Evolutionary conservation across 2,329 filamentous ascomycete genomes (phyloP), one percentile per base, ranked within the genome.

Genomic region (Trichophyton verrucosum): DNA sequence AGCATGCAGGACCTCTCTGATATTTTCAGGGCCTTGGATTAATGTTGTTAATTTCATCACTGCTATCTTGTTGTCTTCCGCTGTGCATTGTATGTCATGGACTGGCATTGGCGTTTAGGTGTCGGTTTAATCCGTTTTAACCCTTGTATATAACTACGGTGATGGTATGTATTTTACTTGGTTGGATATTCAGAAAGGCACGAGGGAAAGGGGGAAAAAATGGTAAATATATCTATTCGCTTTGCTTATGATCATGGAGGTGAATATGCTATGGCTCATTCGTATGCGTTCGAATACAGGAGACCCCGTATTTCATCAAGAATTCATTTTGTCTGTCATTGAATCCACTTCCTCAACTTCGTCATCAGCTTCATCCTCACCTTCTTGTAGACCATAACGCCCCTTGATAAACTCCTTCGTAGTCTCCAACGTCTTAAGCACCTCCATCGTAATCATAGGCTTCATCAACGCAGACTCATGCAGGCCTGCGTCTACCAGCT

Each of bases 381-480:
- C 27, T 55, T 55, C 27, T n/a, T n/a, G 30, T 36, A 55, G 8
- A 38, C 7, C 5, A 6, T 27, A 27, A 24, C 55, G 38, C 13
- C 22, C 22, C 17, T 57, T 57, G 15, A 57, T 57, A 57, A n/a
- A 44, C 33, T 57, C 55, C 17, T 36, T 57, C 17, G 55, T 44
- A 11, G 22, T 36, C 36, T 57, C 20, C 20, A 57, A 11, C 6
- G 55, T 44, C 55, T 44, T 57, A 6, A 59, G 57, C 3, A 51
- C 30, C n/a, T 51, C 33, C 33, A 59, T 42, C 24, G 40, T 53
- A 58, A 61, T 47, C 22, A 49, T 47, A 11, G 57, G 57, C 22
- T 59, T 51, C 38, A 59, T 30, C n/a, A 59, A 22, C 42, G 57
- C 11, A 22, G 24, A 30, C 22, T 59, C 57, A 22, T 59, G 57